Evolutionary conservation across 345 rosid genomes (phyloP), one percentile per base, ranked within the genome.

Genomic region (Durio zibethinus): DNA sequence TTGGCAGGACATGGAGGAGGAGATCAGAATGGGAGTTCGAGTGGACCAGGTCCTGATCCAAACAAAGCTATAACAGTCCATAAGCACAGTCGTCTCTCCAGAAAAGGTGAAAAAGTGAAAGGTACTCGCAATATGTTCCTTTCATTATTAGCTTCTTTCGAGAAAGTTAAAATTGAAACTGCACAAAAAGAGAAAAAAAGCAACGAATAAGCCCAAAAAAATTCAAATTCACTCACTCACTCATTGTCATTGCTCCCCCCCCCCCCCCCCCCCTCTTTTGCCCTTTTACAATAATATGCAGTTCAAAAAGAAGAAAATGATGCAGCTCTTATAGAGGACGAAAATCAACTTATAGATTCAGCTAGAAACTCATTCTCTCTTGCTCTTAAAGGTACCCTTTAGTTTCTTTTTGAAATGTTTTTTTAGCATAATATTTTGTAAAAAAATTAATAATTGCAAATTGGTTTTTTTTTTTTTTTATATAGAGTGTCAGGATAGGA

Each of bases 301-400:
- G 95, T 81, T 82, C 86, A 80, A 82, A 87, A 77, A 84, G 88
- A 86, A 59, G 88, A 88, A 85, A 85, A 50, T 40, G 86, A 74
- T 38, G 81, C 82, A 10, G 60, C 42, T 50, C 42, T 50, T 10
- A 79, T 65, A 67, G 91, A 89, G 57, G 92, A 86, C 77, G 90
- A 86, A 56, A 82, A 38, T 64, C 88, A 83, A 61, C 85, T 83
- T 21, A 68, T 80, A 50, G 93, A 90, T 82, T 92, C 98, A 42
- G 97, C 94, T 7, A 91, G 98, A 76, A 93, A 84, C 83, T 93
- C 98, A 38, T 93, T 93, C 80, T 92, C 99, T 84, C 83, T 88
- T 56, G 94, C 97, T 74, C 87, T 92, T 76, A 88, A 89, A 93
- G 99, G 99, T 93, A 54, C 35, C 12, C 21, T 35, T 76, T 47